A percentile compares a stretch with the other conserved stretches of the same genome.
phyloP scores from a whole-genome alignment of 2,329 filamentous ascomycete species.

The Podosphaera xanthii region DNA sequence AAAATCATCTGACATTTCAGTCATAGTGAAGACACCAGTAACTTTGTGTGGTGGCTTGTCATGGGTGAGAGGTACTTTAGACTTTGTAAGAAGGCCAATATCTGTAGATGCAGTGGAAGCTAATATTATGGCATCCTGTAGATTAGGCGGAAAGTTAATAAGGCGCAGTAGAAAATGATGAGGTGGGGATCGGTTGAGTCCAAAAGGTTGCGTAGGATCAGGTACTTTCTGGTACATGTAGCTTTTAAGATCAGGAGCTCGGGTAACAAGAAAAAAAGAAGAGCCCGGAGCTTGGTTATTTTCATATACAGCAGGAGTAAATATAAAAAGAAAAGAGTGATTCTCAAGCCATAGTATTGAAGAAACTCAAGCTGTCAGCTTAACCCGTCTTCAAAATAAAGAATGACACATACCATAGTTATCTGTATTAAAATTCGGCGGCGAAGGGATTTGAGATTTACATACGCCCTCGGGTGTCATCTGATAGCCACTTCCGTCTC shows the following conservation, averaged over 20 bases:
- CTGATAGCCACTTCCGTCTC: slow-evolving; percentile 57
- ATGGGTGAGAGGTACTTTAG: slow-evolving; percentile 40
- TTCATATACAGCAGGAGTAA: slow-evolving; percentile 41
- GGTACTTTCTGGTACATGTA: slow-evolving; percentile 55
- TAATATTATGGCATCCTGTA: slow-evolving; percentile 64
- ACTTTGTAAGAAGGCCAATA: slow-evolving; percentile 54
- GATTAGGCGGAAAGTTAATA: slow-evolving; percentile 54
- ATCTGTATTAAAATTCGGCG: slow-evolving; percentile 38
- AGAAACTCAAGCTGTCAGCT: slow-evolving; percentile 32
- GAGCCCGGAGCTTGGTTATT: slow-evolving; percentile 32
- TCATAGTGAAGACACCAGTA: slow-evolving; percentile 49
- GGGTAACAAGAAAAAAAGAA: slow-evolving; percentile 57
- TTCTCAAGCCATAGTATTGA: slow-evolving; percentile 78
- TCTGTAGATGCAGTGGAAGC: slow-evolving; percentile 62
- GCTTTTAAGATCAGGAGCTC: slow-evolving; percentile 29
- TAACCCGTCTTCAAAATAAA: slow-evolving; percentile 2
- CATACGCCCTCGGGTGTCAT: slow-evolving; percentile 60
- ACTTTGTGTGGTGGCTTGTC: slow-evolving; percentile 35
- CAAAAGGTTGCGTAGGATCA: slow-evolving; percentile 54
- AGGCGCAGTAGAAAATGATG: slow-evolving; percentile 61
- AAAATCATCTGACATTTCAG: slow-evolving; percentile 49
- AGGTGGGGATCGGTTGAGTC: slow-evolving; percentile 38
- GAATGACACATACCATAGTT: slow-evolving; percentile 37
- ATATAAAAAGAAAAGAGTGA: slow-evolving; percentile 57
- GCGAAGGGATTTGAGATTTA: slow-evolving; percentile 59